These are phyloP conservation scores for Carex myosuroides DNA, from an alignment of 176 grass and related monocot species.

Conservation along the genomic window DNA sequence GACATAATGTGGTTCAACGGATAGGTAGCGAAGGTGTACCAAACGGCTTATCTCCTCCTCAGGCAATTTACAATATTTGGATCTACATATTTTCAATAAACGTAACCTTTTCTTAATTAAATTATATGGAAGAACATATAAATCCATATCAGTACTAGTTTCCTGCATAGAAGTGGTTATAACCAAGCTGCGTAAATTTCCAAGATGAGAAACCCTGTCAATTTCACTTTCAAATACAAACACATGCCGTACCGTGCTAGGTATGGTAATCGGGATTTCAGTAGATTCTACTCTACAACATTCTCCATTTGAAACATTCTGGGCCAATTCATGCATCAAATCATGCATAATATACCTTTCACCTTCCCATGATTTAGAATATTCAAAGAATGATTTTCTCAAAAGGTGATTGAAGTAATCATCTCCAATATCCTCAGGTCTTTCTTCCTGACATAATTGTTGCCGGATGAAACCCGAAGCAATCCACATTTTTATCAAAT, in stretches of 20 bases:
- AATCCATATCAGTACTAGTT: background rate
- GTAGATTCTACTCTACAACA: constrained; percentile 21
- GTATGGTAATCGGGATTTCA: background rate
- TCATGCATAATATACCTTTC: constrained; percentile 27
- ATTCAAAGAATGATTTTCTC: constrained; percentile 35
- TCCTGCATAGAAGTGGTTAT: background rate
- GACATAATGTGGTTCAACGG: background rate
- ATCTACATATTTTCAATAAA: no score
- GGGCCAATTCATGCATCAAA: constrained; percentile 42
- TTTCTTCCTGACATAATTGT: background rate
- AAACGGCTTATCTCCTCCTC: no score
- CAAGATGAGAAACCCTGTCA: constrained; percentile 25
- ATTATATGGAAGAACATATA: no score
- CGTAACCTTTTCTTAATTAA: no score
- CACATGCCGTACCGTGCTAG: constrained; percentile 11
- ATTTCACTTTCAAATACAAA: constrained; percentile 9
- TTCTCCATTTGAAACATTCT: constrained; percentile 15
- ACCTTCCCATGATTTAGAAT: background rate
- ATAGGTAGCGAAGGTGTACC: no score
- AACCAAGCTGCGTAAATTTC: constrained; percentile 22
- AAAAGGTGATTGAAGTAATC: constrained; percentile 26
- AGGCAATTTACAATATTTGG: no score
- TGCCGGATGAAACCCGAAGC: constrained; percentile 15
- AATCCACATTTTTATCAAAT: constrained; percentile 42
- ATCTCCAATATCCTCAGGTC: constrained; percentile 19